These are phyloP conservation scores for Backusella mclennaniae DNA, from an alignment of 192 early-diverging fungal species.

Conservation along the genomic window DNA sequence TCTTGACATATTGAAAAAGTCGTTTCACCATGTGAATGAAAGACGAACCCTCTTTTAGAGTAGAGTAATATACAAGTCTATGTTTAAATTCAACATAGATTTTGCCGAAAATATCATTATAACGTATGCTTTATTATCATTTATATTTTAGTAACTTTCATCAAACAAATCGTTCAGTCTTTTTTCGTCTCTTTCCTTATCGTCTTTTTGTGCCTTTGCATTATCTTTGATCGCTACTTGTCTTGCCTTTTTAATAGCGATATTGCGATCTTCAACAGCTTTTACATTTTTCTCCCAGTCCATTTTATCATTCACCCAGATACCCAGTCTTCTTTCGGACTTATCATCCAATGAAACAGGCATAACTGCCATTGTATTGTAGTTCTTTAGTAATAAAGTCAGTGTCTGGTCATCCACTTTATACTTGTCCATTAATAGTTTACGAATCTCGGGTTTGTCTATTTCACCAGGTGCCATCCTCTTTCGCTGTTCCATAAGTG, in stretches of 20 bases:
- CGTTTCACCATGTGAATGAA: too few relatives aligned
- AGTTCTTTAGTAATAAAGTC: conserved; percentile 7
- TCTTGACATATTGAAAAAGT: too few relatives aligned
- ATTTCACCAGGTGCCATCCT: conserved; percentile 13
- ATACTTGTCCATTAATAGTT: conserved; percentile 11
- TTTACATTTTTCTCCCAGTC: conserved; percentile 15
- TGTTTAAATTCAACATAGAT: too few relatives aligned
- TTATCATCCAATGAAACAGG: conserved; percentile 18
- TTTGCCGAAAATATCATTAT: too few relatives aligned
- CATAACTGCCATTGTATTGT: conserved; percentile 21
- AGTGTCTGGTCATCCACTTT: conserved; percentile 6
- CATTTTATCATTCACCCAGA: conserved; percentile 12
- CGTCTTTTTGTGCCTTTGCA: not conserved
- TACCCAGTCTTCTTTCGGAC: conserved; percentile 8
- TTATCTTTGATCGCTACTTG: conserved; percentile 17
- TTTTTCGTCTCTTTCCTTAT: not conserved
- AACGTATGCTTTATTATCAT: not conserved
- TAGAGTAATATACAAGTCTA: too few relatives aligned
- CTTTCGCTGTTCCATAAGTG: conserved; percentile 20
- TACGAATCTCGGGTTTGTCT: conserved; percentile 4
- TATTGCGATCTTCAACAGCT: not conserved
- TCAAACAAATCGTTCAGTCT: conserved; percentile 17
- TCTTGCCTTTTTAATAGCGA: conserved; percentile 8
- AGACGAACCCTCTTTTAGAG: too few relatives aligned
- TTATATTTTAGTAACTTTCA: conserved; percentile 4